Conservation (phyloP, 1,284 basidiomycete genomes). For the Ganoderma lingzhi region DNA sequence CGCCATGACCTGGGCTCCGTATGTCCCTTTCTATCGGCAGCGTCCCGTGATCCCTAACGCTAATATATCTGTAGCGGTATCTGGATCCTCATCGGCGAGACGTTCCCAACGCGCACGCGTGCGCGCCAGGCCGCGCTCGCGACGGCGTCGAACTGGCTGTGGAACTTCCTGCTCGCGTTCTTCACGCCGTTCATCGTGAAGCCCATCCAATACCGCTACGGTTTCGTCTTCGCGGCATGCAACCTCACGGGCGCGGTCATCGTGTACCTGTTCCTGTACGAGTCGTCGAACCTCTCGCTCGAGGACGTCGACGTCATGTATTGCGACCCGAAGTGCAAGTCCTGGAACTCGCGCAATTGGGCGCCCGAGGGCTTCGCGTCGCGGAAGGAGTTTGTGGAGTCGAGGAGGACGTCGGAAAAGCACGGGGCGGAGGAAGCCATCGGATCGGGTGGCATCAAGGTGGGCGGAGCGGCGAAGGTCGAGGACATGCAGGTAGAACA, state of each 20-base stretch:
- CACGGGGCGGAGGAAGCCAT: not conserved
- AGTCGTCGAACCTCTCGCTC: constrained; percentile 73
- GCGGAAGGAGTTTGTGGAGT: constrained; percentile 51
- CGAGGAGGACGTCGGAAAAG: constrained; percentile 43
- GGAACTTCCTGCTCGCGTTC: constrained; percentile 82
- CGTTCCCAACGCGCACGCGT: constrained; percentile 78
- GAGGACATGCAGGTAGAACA: not conserved
- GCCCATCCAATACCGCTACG: constrained; percentile 70
- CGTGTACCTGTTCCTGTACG: constrained; percentile 84
- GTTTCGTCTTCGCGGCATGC: constrained; percentile 64
- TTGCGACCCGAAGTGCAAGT: constrained; percentile 70
- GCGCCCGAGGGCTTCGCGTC: constrained; percentile 58
- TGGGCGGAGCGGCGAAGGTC: not conserved
- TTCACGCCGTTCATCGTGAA: constrained; percentile 74
- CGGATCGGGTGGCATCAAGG: not conserved
- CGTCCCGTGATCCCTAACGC: too few species aligned
- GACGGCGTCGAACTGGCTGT: constrained; percentile 74
- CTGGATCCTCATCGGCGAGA: constrained; percentile 83
- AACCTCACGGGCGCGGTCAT: constrained; percentile 69
- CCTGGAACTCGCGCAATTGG: constrained; percentile 71
- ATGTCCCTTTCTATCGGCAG: constrained; percentile 19
- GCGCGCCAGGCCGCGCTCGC: constrained; percentile 81
- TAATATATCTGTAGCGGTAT: constrained; percentile 50
- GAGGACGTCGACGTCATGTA: constrained; percentile 84
- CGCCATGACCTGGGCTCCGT: constrained; percentile 79